A percentile compares a stretch with the other conserved stretches of the same genome.
Conservation (phyloP, 2,329 filamentous ascomycete genomes). For the Alternaria sp. region DNA sequence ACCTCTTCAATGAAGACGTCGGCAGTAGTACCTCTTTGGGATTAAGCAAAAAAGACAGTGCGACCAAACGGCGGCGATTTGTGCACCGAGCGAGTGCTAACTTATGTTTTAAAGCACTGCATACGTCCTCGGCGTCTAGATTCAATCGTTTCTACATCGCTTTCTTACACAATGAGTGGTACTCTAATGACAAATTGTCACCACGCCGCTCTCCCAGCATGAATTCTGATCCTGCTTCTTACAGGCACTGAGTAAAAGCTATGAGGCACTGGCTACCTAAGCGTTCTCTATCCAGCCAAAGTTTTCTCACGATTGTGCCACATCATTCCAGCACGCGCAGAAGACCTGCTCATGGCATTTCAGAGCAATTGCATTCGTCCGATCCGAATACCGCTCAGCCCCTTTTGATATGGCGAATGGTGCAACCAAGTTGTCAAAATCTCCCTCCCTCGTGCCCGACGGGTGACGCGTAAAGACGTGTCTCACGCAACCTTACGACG, state of each 20-base stretch:
- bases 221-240: background rate
- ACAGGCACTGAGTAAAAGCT: background rate
- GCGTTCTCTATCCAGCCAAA: background rate
- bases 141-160: background rate
- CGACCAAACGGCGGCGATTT: background rate
- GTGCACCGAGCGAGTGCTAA: background rate
- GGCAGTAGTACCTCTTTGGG: background rate
- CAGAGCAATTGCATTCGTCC: slow-evolving; percentile 6
- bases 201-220: background rate
- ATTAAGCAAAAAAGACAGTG: background rate
- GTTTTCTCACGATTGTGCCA: slow-evolving; percentile 5
- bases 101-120: background rate
- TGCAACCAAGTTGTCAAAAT: slow-evolving; percentile 41
- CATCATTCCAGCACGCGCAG: slow-evolving; percentile 9
- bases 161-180: background rate
- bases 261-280: background rate
- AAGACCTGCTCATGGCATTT: slow-evolving; percentile 4
- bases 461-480: slow-evolving; percentile 15
- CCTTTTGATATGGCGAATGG: slow-evolving; percentile 11
- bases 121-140: background rate
- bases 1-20: background rate
- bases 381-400: background rate
- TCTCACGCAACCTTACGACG: slow-evolving; percentile 5
- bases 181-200: background rate
- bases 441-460: slow-evolving; percentile 21